Base-by-base conservation (phyloP, 2,329 filamentous ascomycete species). In the Thyridium curvatum region DNA sequence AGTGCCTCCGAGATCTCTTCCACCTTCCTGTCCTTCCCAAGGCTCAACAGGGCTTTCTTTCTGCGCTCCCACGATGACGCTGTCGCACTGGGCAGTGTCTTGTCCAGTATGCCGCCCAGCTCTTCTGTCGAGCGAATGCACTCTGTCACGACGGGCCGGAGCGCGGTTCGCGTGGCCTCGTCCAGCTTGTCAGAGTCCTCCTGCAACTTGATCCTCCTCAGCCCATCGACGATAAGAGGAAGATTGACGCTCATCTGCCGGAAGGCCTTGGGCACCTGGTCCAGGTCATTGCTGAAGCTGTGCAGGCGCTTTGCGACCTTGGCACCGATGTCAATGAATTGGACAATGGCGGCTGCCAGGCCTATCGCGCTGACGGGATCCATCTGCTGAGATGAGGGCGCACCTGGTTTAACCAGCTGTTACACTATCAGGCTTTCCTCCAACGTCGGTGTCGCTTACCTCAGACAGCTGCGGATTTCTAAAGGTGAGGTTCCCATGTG, bases 321-420 rank as follows among this genome's bases (percentile, higher is more conserved):
- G 41, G 29, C 18, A 18, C 37, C 38, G 1, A 45, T 32, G 26
- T 45, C 43, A 6, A 45, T 10, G 18, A 43, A 45, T 13, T 42
- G 40, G 10, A 41, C 17, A 13, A 42, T 41, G 26, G 42, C 38
- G 26, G 40, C 32, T 3, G 41, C 38, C 15, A 43, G 31, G 78
- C 76, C 4, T 72, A 74, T 41, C 76, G 59, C 41, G 32, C 32
- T 34, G 32, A 34, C 12, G 32, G 32, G 32, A 18, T 18, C 32
- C 32, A 34, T 34, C 4, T 21, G 21, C n/a, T n/a, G n/a, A n/a
- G n/a, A n/a, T n/a, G n/a, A n/a, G n/a, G n/a, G n/a, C n/a, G n/a
- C n/a, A n/a, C n/a, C n/a, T n/a, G n/a, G n/a, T n/a, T n/a, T n/a
- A n/a, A n/a, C n/a, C n/a, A n/a, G n/a, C n/a, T n/a, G n/a, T n/a